Conservation (phyloP, 2,329 filamentous ascomycete genomes). For the Colletotrichum magnum region DNA sequence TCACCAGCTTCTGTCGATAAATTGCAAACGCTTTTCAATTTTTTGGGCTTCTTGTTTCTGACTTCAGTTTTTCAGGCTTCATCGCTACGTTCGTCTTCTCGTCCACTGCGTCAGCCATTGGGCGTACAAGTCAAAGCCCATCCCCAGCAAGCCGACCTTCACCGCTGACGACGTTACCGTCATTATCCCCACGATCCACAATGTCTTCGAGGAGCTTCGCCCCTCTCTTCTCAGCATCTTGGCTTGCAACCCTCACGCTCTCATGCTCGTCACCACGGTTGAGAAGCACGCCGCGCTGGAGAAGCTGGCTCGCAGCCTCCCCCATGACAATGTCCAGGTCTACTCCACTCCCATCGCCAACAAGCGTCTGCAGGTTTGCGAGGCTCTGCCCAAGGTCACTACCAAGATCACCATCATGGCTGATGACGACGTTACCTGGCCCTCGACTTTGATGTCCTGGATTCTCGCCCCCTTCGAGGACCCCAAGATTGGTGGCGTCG, state of each 20-base stretch:
- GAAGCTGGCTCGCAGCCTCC: constrained; percentile 74
- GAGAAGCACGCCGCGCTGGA: constrained; percentile 80
- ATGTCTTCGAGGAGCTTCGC: constrained; percentile 85
- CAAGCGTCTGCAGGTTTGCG: constrained; percentile 93
- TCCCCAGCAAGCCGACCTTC: constrained; percentile 84
- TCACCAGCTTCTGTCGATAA: neutral
- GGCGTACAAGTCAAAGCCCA: constrained; percentile 87
- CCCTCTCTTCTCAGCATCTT: constrained; percentile 85
- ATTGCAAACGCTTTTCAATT: neutral
- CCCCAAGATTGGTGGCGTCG: constrained; percentile 86
- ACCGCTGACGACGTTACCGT: constrained; percentile 90
- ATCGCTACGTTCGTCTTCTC: constrained; percentile 88
- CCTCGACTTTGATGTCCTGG: constrained; percentile 87
- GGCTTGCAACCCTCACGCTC: constrained; percentile 75
- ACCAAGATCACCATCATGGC: constrained; percentile 92
- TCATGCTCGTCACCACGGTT: constrained; percentile 90
- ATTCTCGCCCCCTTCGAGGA: constrained; percentile 94
- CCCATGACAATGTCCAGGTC: constrained; percentile 76
- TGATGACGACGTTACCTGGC: constrained; percentile 97
- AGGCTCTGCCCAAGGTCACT: constrained; percentile 86
- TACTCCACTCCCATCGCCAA: constrained; percentile 88
- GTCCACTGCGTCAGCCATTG: constrained; percentile 90
- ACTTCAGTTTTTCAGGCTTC: constrained; percentile 70
- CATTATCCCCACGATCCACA: constrained; percentile 93
- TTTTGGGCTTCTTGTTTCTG: constrained; percentile 35